Evolutionary conservation across 352 stramenopile species (phyloP), one percentile per base, ranked within the genome.

Genomic region (Pythium angustatum): DNA sequence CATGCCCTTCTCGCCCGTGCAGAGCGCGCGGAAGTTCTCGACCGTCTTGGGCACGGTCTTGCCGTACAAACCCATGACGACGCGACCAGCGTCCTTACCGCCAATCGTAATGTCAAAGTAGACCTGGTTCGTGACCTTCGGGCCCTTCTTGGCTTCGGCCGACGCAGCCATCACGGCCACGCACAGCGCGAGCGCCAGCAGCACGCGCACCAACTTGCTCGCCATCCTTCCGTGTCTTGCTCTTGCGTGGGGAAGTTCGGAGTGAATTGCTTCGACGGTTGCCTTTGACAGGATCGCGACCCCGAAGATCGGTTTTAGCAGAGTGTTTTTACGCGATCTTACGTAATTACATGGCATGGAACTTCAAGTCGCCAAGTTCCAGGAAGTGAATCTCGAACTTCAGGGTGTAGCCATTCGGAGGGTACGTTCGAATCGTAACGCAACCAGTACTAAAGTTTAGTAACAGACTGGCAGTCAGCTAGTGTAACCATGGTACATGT

Each of bases 31-130:
- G 62, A 86, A 86, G 73, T 86, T 86, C 68, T 91, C 85, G 34
- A 81, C 83, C 17, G 85, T 94, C 82, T 94, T 94, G 21, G 87
- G 86, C n/a, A 92, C 87, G 1, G 81, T 90, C 69, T 94, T 88
- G 65, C 83, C 85, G 74, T 91, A 93, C 8, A 93, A 67, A 0
- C 82, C 84, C 82, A 93, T 91, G 69, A 96, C 79, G 51, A 96
- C 85, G 64, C 91, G 82, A 5, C 88, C 88, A 5, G 79, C 88
- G 31, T 79, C 63, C 64, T 93, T 64, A 53, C 91, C 96, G 59
- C 91, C 94, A 65, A 99, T 98, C 63, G 81, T 85, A 64, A 99
- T 91, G 70, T 99, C 96, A 72, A 99, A 99, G 81, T 90, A 99
- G 19, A 98, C 92, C 65, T 97, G 94, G 66, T 88, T 77, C 30